Percentiles rank a stretch among this genome's conserved stretches.
phyloP scores from a whole-genome alignment of 441 rosid species.

The Pelargonium australe region DNA sequence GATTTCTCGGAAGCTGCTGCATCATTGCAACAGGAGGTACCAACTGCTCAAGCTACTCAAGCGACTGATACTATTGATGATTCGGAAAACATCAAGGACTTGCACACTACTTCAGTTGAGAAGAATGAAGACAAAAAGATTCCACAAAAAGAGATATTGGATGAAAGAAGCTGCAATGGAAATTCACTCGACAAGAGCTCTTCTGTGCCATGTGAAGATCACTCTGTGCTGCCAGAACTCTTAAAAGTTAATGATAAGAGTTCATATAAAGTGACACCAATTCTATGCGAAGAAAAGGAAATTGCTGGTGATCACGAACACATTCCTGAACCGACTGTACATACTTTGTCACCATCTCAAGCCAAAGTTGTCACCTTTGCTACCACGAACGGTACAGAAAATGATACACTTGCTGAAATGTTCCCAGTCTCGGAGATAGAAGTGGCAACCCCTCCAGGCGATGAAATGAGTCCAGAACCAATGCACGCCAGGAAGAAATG shows the following conservation, averaged over 20 bases:
- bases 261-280: constrained; percentile 26
- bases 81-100: constrained; percentile 10
- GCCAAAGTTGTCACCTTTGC: too few relatives aligned
- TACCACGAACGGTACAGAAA: too few relatives aligned
- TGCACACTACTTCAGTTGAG: constrained; percentile 23
- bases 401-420: constrained; percentile 19
- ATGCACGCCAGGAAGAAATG: constrained; percentile 74
- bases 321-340: constrained; percentile 23
- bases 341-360: too few relatives aligned
- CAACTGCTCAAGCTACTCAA: constrained; percentile 26
- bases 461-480: constrained; percentile 33
- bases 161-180: constrained; percentile 23
- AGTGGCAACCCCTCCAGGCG: constrained; percentile 53
- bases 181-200: background rate
- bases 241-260: constrained; percentile 13
- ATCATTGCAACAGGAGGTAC: constrained; percentile 22
- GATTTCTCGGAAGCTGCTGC: constrained; percentile 23
- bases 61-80: constrained; percentile 27
- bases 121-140: constrained; percentile 24
- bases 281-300: constrained; percentile 23
- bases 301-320: constrained; percentile 2
- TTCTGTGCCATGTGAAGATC: constrained; percentile 3
- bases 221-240: background rate
- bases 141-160: constrained; percentile 19
- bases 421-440: constrained; percentile 45